Base-by-base conservation (phyloP, 306 rosid genomes). In the Castanea sativa region DNA sequence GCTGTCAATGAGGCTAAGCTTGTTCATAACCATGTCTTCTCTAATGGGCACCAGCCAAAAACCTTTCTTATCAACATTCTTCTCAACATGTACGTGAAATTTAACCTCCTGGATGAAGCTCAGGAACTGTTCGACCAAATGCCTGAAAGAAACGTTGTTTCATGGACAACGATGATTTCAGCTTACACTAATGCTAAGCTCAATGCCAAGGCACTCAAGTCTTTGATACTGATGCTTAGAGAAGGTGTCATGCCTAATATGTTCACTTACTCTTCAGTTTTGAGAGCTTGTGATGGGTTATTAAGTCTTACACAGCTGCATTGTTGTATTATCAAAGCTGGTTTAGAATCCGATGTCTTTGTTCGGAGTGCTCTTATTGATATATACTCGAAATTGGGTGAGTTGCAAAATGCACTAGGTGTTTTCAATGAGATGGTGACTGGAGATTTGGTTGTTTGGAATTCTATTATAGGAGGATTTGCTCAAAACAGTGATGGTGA, bases 401-500 rank as follows among this genome's bases (percentile, higher is more conserved):
- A 91, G 72, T 79, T 91, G 75, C 69, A 65, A 53, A 85, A 78
- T 55, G 97, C 97, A 27, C 21, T 81, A 2, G 79, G 58, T 23
- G 89, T 90, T 81, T 92, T 94, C 73, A 71, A 84, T 45, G 98
- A 91, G 85, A 88, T 94, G 95, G 79, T 76, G 82, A 91, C 97
- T 0, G 83, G 85, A 12, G 97, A 92, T 49, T 68, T 84, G 72
- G 95, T 94, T 59, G 97, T 94, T 79, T 94, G 97, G 97, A 94
- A 82, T 82, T 91, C 98, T 59, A 87, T 92, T 32, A 87, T 90
- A 79, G 94, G 92, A 43, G 98, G 93, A 32, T 88, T 88, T 82
- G 97, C 97, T 59, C 98, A 92, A 85, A 93, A 91, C 80, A 88
- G 84, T 69, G 89, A 91, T 60, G 92, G 97, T 25, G 87, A 92